phyloP scores from a whole-genome alignment of 345 rosid species.

The Brassica nigra region DNA sequence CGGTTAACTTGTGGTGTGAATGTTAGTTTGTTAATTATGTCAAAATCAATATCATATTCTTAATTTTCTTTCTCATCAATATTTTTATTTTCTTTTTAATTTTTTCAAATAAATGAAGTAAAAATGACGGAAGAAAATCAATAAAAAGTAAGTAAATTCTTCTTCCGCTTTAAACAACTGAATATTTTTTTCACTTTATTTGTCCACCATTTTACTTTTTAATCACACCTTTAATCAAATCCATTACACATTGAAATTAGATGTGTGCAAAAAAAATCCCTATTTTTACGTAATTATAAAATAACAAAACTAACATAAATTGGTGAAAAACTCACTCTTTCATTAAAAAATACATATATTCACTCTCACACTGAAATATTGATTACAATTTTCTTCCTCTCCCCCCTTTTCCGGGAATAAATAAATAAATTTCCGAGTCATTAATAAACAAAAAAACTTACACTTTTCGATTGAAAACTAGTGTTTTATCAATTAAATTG shows the following conservation, averaged over 20 bases:
- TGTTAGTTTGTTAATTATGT: too few species aligned
- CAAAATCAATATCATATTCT: too few species aligned
- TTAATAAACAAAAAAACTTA: slow-evolving; percentile 17
- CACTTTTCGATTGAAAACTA: slow-evolving; percentile 31
- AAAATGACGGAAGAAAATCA: too few species aligned
- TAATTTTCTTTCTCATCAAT: too few species aligned
- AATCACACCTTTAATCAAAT: background rate
- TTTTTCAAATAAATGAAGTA: too few species aligned
- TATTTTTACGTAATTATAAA: background rate
- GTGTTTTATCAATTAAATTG: slow-evolving; percentile 7
- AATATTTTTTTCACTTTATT: too few species aligned
- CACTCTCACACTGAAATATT: slow-evolving; percentile 8
- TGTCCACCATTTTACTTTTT: too few species aligned
- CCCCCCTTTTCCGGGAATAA: background rate
- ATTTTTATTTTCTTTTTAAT: too few species aligned
- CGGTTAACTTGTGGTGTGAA: too few species aligned
- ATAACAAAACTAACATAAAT: background rate
- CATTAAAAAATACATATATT: background rate
- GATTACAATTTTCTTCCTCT: background rate
- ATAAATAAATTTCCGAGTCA: background rate
- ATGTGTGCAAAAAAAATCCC: background rate
- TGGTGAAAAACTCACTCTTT: background rate
- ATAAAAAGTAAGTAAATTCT: too few species aligned
- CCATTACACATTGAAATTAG: background rate
- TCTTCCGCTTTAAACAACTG: too few species aligned